Evolutionary conservation across 768 basidiomycete genomes (phyloP), one percentile per base, ranked within the genome.

Genomic region (Holtermannia corniformis): DNA sequence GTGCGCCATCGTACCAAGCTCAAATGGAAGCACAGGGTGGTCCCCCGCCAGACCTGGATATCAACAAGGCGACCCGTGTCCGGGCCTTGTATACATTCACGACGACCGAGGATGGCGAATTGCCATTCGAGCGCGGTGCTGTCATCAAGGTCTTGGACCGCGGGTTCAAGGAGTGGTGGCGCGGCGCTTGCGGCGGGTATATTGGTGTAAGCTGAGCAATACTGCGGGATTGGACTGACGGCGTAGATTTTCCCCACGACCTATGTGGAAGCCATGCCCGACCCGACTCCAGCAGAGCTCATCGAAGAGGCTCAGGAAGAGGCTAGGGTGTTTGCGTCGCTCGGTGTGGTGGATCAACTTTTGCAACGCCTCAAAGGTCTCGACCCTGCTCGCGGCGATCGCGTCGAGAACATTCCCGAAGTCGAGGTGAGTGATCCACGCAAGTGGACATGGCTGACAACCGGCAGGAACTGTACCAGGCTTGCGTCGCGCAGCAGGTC

Each of bases 141-240:
- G 77, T 93, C 44, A 90, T 96, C 76, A 89, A 90, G 64, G 92
- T 97, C 13, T 83, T 96, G 21, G 90, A 95, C 69, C 81, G 89
- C 22, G 85, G 84, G 21, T 93, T 93, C 72, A 85, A 87, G 62
- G 90, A 95, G 67, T 97, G 93, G 93, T 96, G 91, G 89, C 75
- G 88, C 21, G 93, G 93, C 0, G 90, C 95, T 61, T 72, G 92
- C 43, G 86, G 82, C 64, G 91, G 88, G 0, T 76, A 86, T 53
- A 89, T 90, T 2, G 67, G 67, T 19, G 67, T 68, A 50, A 65
- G 62, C n/a, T 62, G 23, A 2, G 1, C 2, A 21, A 4, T 7
- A n/a, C 23, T 13, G n/a, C 22, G 13, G 11, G 23, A 2, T 51
- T 41, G 23, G 21, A 37, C 25, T 27, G 20, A 44, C 19, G 2